phyloP scores from a whole-genome alignment of 768 basidiomycete genomes.

The Mycena belliarum region DNA sequence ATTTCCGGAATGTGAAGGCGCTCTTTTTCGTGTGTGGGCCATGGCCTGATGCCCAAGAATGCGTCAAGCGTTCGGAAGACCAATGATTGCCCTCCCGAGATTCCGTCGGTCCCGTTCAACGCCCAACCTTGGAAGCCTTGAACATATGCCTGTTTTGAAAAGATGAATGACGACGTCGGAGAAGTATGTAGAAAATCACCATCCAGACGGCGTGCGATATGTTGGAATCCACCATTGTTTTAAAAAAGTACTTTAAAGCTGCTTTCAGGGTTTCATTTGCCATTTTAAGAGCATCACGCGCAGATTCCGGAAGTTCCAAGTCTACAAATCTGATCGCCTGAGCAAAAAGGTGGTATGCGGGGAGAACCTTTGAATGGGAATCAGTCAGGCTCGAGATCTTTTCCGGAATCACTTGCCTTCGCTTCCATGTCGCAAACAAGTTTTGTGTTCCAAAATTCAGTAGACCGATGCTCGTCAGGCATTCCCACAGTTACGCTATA shows the following conservation, averaged over 20 bases:
- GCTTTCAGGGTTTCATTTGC: slow-evolving; percentile 5
- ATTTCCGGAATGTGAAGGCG: slow-evolving; percentile 1
- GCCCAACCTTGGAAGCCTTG: slow-evolving; percentile 16
- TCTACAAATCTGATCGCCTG: slow-evolving; percentile 7
- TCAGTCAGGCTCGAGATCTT: neutral
- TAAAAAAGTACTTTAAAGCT: slow-evolving; percentile 8
- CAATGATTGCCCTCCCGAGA: slow-evolving; percentile 12
- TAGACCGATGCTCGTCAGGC: slow-evolving; percentile 2
- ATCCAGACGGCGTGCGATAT: slow-evolving; percentile 11
- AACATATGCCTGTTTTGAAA: slow-evolving; percentile 9
- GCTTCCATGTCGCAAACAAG: slow-evolving; percentile 11
- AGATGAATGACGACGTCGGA: neutral
- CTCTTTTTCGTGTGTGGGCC: slow-evolving; percentile 10
- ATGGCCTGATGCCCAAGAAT: slow-evolving; percentile 10
- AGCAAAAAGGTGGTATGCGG: slow-evolving; percentile 6
- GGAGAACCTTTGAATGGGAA: neutral
- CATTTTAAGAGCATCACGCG: neutral
- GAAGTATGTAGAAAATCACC: neutral
- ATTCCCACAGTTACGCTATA: slow-evolving; percentile 11
- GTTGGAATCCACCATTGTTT: slow-evolving; percentile 6
- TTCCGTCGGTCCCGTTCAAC: slow-evolving; percentile 1
- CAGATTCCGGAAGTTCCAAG: neutral
- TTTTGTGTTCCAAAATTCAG: slow-evolving; percentile 16
- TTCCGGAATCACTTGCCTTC: neutral
- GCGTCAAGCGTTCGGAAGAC: slow-evolving; percentile 13